Conservation (phyloP, 352 stramenopile genomes). For the Phytophthora meadii region DNA sequence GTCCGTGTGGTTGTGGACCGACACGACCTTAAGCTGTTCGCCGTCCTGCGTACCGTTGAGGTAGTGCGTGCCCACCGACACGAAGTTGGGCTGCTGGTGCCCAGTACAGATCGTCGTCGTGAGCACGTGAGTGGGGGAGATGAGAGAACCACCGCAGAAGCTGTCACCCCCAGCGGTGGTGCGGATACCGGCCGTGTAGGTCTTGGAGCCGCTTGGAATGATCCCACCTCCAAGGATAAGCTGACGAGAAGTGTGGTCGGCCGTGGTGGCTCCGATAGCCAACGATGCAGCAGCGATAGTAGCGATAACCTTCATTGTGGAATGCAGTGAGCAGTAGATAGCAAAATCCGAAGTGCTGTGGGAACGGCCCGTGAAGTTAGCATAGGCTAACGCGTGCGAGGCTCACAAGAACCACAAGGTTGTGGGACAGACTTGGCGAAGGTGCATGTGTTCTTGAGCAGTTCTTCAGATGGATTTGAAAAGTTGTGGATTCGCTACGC, state of each 20-base stretch:
- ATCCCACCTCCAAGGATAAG: constrained; percentile 18
- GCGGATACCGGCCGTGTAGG: constrained; percentile 34
- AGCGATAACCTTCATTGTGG: constrained; percentile 10
- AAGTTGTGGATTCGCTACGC: not conserved
- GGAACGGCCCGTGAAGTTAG: not conserved
- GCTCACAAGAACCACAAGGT: not conserved
- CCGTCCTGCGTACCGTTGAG: constrained; percentile 42
- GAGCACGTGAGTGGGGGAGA: constrained; percentile 39
- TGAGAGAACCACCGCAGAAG: constrained; percentile 37
- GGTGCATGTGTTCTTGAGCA: constrained; percentile 1
- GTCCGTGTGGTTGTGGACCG: constrained; percentile 14
- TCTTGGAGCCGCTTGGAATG: constrained; percentile 41
- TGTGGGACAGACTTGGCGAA: not conserved
- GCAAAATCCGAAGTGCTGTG: constrained; percentile 4
- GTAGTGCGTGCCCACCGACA: constrained; percentile 53
- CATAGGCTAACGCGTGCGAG: not conserved
- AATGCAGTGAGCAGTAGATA: constrained; percentile 7
- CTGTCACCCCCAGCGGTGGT: constrained; percentile 11
- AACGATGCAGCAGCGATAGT: constrained; percentile 8
- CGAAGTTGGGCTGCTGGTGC: constrained; percentile 6
- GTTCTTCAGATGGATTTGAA: constrained; percentile 8
- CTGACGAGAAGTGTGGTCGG: constrained; percentile 9
- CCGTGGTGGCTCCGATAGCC: not conserved
- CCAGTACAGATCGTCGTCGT: constrained; percentile 41
- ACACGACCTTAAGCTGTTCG: constrained; percentile 46